A percentile compares a stretch with the other conserved stretches of the same genome.
These are phyloP conservation scores for Pythium inflatum DNA, from an alignment of 352 stramenopile species.

Conservation along the genomic window DNA sequence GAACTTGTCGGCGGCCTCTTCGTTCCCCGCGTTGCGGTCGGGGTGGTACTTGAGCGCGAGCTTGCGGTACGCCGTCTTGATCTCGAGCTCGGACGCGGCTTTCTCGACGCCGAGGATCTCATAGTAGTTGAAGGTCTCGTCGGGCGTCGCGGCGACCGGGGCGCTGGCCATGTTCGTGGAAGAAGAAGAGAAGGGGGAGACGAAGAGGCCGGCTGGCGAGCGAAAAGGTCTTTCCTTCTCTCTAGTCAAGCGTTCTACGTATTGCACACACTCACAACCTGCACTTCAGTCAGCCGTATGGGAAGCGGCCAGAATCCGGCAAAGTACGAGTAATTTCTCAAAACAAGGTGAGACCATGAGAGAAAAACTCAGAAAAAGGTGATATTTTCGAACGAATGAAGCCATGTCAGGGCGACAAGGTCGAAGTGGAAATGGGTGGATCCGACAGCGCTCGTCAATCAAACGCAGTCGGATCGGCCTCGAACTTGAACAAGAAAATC, in stretches of 20 bases:
- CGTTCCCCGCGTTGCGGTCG: constrained; percentile 83
- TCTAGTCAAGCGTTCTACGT: no score
- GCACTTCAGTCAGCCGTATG: constrained; percentile 26
- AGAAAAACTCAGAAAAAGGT: constrained; percentile 17
- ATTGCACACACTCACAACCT: no score
- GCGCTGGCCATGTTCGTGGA: constrained; percentile 47
- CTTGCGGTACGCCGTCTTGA: constrained; percentile 90
- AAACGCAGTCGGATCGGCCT: background rate
- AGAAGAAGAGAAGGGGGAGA: background rate
- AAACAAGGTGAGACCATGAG: constrained; percentile 19
- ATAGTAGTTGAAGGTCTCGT: constrained; percentile 80
- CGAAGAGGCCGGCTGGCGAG: background rate
- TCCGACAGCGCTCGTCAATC: background rate
- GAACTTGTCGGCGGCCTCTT: constrained; percentile 82
- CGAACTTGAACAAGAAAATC: no score
- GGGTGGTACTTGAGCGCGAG: constrained; percentile 90
- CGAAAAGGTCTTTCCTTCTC: background rate
- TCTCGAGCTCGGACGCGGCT: constrained; percentile 87
- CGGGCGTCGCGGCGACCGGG: constrained; percentile 44
- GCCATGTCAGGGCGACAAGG: constrained; percentile 23
- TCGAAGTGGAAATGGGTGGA: constrained; percentile 26
- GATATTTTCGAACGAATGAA: constrained; percentile 20
- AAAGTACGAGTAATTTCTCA: constrained; percentile 29
- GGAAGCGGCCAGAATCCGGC: background rate
- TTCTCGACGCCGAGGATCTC: constrained; percentile 90